These are phyloP conservation scores for Arabis hirsuta DNA, from an alignment of 345 rosid genomes.

Conservation along the genomic window DNA sequence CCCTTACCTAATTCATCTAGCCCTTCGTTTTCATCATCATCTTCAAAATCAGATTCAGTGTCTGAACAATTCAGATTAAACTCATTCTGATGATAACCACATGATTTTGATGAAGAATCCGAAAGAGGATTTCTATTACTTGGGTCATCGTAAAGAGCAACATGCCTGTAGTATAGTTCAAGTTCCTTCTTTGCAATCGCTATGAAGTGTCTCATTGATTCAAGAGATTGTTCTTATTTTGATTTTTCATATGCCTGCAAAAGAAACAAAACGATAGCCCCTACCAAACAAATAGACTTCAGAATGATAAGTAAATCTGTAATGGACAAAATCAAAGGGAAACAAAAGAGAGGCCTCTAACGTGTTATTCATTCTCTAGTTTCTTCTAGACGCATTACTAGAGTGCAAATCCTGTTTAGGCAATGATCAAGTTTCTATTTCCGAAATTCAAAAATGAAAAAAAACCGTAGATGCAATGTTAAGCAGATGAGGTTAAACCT, in stretches of 20 bases:
- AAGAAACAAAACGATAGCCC: conserved; percentile 8
- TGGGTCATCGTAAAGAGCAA: conserved; percentile 76
- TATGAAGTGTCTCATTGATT: conserved; percentile 76
- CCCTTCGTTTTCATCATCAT: conserved; percentile 37
- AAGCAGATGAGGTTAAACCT: not conserved
- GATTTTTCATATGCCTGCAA: conserved; percentile 84
- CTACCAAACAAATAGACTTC: not conserved
- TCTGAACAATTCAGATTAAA: conserved; percentile 40
- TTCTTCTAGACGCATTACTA: not conserved
- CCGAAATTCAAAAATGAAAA: not conserved
- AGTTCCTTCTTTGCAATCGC: conserved; percentile 78
- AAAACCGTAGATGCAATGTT: not conserved
- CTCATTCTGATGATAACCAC: conserved; percentile 15
- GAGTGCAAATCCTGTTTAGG: not conserved
- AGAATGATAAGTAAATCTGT: not conserved
- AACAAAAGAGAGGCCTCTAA: too few species aligned
- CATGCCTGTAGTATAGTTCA: conserved; percentile 77
- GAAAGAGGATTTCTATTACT: conserved; percentile 59
- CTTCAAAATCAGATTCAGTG: conserved; percentile 46
- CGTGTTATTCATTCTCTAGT: not conserved
- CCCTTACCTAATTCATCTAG: conserved; percentile 11
- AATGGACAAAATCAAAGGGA: not conserved
- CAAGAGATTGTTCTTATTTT: conserved; percentile 89
- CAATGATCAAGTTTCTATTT: not conserved
- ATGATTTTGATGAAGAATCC: conserved; percentile 46